Conservation (phyloP, 2,329 filamentous ascomycete genomes). For the Chaetomium sp. region DNA sequence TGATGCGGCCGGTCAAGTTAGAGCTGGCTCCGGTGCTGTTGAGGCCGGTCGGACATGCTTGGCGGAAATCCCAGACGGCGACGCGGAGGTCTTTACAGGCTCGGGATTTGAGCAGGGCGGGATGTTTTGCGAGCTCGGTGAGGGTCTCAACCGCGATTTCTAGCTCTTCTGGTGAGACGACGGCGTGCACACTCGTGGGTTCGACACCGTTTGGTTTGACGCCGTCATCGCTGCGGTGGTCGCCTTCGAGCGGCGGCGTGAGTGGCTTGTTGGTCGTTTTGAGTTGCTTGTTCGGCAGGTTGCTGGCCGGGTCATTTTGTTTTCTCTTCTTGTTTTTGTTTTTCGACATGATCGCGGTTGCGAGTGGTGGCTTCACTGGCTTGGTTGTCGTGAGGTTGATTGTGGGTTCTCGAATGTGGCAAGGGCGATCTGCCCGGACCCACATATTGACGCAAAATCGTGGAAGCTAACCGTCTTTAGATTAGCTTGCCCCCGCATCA, state of each 20-base stretch:
- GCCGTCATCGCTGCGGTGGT: not conserved
- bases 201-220: not conserved
- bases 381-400: not conserved
- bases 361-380: not conserved
- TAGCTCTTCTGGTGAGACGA: not conserved
- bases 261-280: not conserved
- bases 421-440: too few species aligned
- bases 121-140: not conserved
- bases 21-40: not conserved
- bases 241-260: not conserved
- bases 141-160: not conserved
- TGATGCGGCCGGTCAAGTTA: not conserved
- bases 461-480: too few species aligned
- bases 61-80: not conserved
- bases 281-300: not conserved
- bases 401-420: not conserved
- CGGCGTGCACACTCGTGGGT: not conserved
- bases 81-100: not conserved
- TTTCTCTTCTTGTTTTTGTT: constrained; percentile 1
- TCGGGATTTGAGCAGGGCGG: not conserved
- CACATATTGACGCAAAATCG: too few species aligned
- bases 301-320: not conserved
- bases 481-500: too few species aligned
- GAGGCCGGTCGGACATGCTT: not conserved
- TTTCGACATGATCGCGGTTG: not conserved